Percentiles rank a stretch among this genome's conserved stretches.
Evolutionary conservation across 2,329 filamentous ascomycete species (phyloP).

Genomic region (Cytospora chrysosperma): DNA sequence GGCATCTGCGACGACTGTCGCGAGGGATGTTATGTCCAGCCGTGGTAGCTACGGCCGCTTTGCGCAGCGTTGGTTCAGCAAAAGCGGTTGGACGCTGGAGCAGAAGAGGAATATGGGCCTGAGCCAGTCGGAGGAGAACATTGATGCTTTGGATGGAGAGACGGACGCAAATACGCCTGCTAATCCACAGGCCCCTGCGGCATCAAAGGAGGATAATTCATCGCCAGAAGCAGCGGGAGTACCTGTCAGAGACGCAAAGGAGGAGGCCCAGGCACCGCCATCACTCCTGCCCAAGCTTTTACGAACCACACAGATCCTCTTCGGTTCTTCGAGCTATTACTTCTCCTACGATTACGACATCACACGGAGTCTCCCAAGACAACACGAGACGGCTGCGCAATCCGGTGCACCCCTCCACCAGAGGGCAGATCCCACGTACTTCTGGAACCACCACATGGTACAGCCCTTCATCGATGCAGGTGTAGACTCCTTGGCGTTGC

Average conservation of each 20-base stretch:
- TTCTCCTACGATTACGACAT: conserved; percentile 95
- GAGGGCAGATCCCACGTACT: conserved; percentile 74
- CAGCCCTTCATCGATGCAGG: conserved; percentile 72
- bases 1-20: conserved; percentile 60
- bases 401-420: conserved; percentile 67
- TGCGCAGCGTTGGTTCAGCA: conserved; percentile 87
- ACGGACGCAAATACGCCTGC: conserved; percentile 3
- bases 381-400: conserved; percentile 50
- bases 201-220: conserved; percentile 11
- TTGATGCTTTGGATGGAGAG: conserved; percentile 41
- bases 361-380: conserved; percentile 61
- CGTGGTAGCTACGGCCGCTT: conserved; percentile 86
- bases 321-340: conserved; percentile 80
- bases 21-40: conserved; percentile 82
- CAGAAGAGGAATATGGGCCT: conserved; percentile 69
- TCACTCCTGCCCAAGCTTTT: conserved; percentile 77
- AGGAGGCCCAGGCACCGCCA: conserved; percentile 25
- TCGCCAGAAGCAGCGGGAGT: conserved; percentile 23
- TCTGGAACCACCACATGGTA: conserved; percentile 84
- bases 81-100: conserved; percentile 74
- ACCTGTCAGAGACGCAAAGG: conserved; percentile 19
- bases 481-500: conserved; percentile 69
- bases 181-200: conserved; percentile 16
- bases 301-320: conserved; percentile 78
- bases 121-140: conserved; percentile 45